phyloP scores from a whole-genome alignment of 305 asterid genomes.

The Plantago lanceolata region DNA sequence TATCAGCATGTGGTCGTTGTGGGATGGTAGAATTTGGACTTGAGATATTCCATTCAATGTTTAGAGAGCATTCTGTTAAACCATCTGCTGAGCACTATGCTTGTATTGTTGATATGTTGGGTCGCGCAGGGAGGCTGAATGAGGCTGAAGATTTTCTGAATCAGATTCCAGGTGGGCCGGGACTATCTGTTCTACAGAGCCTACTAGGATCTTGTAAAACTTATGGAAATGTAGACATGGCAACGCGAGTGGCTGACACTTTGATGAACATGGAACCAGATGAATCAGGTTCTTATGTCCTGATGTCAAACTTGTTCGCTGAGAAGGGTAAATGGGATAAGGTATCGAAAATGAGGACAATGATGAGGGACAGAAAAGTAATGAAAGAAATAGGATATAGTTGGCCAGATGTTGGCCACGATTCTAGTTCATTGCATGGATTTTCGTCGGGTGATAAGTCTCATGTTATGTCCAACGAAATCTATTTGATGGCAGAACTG shows the following conservation, averaged over 20 bases:
- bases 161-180: slow-evolving; percentile 71
- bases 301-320: slow-evolving; percentile 84
- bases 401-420: slow-evolving; percentile 68
- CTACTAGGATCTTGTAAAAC: slow-evolving; percentile 69
- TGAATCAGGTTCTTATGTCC: slow-evolving; percentile 67
- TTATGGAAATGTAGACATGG: slow-evolving; percentile 70
- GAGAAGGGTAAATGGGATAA: slow-evolving; percentile 87
- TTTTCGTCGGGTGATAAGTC: slow-evolving; percentile 78
- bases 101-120: slow-evolving; percentile 81
- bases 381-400: slow-evolving; percentile 73
- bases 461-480: slow-evolving; percentile 50
- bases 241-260: slow-evolving; percentile 43
- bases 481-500: slow-evolving; percentile 58
- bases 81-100: slow-evolving; percentile 75
- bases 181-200: slow-evolving; percentile 71
- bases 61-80: slow-evolving; percentile 39
- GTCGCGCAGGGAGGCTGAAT: slow-evolving; percentile 76
- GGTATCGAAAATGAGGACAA: slow-evolving; percentile 61
- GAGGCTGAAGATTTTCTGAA: slow-evolving; percentile 63
- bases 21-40: slow-evolving; percentile 65
- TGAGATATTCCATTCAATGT: slow-evolving; percentile 60
- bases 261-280: slow-evolving; percentile 61
- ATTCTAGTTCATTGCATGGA: slow-evolving; percentile 50
- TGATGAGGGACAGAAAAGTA: slow-evolving; percentile 68
- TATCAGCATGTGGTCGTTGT: slow-evolving; percentile 71